A percentile compares a stretch with the other conserved stretches of the same genome.
phyloP scores from a whole-genome alignment of 1,284 basidiomycete genomes.

The Apiotrichum laibachii region DNA sequence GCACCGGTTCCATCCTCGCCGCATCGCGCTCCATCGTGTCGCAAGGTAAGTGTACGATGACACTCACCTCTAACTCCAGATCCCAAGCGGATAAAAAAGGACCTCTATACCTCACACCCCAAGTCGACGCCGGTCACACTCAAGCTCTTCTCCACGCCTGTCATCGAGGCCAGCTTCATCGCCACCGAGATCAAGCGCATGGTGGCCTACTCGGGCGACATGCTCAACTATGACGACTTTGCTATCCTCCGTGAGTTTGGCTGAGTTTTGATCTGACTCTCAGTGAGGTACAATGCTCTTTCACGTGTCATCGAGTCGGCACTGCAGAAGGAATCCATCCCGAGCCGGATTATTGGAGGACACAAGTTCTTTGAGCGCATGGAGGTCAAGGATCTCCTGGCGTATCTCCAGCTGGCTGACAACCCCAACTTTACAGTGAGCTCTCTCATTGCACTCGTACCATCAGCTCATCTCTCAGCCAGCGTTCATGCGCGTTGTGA shows the following conservation, averaged over 20 bases:
- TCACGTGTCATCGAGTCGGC: conserved; percentile 75
- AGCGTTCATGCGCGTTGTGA: conserved; percentile 74
- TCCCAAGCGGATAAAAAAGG: conserved; percentile 67
- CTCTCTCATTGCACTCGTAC: background rate
- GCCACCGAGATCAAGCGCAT: conserved; percentile 76
- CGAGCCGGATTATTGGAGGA: conserved; percentile 72
- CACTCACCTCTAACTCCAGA: conserved; percentile 20
- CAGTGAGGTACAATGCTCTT: conserved; percentile 79
- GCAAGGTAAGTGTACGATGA: conserved; percentile 60
- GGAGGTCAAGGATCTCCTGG: conserved; percentile 84
- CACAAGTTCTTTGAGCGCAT: conserved; percentile 83
- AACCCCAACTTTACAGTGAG: conserved; percentile 66
- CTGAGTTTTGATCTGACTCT: background rate
- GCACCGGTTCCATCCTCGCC: conserved; percentile 72
- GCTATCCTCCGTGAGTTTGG: conserved; percentile 66
- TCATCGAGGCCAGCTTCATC: conserved; percentile 66
- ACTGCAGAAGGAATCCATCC: conserved; percentile 73
- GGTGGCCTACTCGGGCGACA: conserved; percentile 68
- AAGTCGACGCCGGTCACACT: conserved; percentile 59
- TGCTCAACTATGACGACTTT: conserved; percentile 72
- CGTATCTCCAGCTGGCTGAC: conserved; percentile 79
- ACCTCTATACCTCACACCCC: conserved; percentile 70
- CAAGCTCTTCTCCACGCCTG: conserved; percentile 40
- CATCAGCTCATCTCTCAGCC: conserved; percentile 48
- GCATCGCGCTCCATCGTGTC: conserved; percentile 74